Base-by-base conservation (phyloP, 2,329 filamentous ascomycete genomes). In the Exophiala sideris region DNA sequence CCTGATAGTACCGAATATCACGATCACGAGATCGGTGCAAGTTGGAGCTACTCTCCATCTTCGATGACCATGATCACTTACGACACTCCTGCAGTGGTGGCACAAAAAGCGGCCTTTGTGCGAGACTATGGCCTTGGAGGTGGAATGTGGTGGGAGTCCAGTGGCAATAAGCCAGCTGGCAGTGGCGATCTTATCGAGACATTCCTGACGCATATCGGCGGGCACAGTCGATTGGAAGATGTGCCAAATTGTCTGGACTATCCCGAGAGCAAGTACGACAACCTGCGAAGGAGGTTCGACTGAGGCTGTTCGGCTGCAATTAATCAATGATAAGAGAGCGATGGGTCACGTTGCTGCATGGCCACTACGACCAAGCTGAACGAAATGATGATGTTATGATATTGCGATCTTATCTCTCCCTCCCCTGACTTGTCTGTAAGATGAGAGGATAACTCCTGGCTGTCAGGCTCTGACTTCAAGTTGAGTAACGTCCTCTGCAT, bases 71-170 rank as follows among this genome's bases (percentile, higher is more conserved):
- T 97, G 76, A 80, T 97, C 48, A 87, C 81, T 40, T 97, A 95
- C 63, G 88, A 91, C 67, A 92, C 83, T 1, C 79, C 84, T 1
- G 72, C 76, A 2, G 82, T 91, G 69, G 86, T 84, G 3, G 75
- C 76, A 61, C 68, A 73, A 61, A 97, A 96, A 76, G 84, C 85
- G 1, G 73, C 81, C 9, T 96, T 84, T 68, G 82, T 96, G 66
- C 80, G 77, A 66, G 69, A 80, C 16, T 74, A 79, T 41, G 77
- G 82, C 0, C 79, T 96, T 0, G 91, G 91, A 1, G 92, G 92
- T 14, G 89, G 81, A n/a, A 96, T 97, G 91, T 97, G 90, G 90
- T 95, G 89, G 89, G 91, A 96, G 74, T 89, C 84, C 64, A 92
- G 87, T 65, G 85, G 82, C 1, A 92, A 96, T 68, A 85, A 84